Percentiles rank a stretch among this genome's conserved stretches.
These are phyloP conservation scores for Clarireedia monteithiana DNA, from an alignment of 2,329 filamentous ascomycete species.

Conservation along the genomic window DNA sequence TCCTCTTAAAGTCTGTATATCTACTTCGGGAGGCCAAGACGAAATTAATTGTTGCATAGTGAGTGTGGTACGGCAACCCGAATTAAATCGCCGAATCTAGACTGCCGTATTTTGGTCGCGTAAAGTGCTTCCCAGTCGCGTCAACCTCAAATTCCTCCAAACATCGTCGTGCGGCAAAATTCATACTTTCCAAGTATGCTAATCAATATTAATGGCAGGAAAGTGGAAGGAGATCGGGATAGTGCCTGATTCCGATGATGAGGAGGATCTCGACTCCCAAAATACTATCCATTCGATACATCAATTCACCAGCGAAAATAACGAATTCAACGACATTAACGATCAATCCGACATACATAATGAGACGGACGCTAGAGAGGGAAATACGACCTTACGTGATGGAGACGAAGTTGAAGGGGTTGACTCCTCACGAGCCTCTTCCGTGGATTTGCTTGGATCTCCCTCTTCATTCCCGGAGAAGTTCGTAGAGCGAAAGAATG, in stretches of 20 bases:
- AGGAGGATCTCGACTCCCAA: conserved; percentile 24
- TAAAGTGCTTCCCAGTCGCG: conserved; percentile 7
- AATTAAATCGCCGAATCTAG: too few relatives aligned
- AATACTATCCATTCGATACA: conserved; percentile 6
- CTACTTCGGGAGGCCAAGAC: neutral
- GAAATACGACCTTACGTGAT: neutral
- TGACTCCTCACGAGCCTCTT: conserved; percentile 4
- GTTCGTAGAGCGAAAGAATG: too few relatives aligned
- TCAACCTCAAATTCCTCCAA: conserved; percentile 4
- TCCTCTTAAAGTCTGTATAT: neutral
- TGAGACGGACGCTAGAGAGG: neutral
- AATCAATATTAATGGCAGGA: conserved; percentile 21
- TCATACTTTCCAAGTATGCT: conserved; percentile 17
- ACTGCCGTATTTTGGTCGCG: conserved; percentile 4
- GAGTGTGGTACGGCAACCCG: too few relatives aligned
- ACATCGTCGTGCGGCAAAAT: neutral
- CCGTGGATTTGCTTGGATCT: conserved; percentile 4
- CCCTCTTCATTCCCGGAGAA: neutral
- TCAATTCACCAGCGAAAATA: neutral
- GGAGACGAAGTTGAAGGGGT: neutral
- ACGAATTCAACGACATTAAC: conserved; percentile 3
- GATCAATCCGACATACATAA: neutral
- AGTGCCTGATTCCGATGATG: conserved; percentile 31
- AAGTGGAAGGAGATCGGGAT: conserved; percentile 31
- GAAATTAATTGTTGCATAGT: neutral